A percentile compares a stretch with the other conserved stretches of the same genome.
Evolutionary conservation across 202 grass and related monocot genomes (phyloP).

Genomic region (Panicum virgatum): DNA sequence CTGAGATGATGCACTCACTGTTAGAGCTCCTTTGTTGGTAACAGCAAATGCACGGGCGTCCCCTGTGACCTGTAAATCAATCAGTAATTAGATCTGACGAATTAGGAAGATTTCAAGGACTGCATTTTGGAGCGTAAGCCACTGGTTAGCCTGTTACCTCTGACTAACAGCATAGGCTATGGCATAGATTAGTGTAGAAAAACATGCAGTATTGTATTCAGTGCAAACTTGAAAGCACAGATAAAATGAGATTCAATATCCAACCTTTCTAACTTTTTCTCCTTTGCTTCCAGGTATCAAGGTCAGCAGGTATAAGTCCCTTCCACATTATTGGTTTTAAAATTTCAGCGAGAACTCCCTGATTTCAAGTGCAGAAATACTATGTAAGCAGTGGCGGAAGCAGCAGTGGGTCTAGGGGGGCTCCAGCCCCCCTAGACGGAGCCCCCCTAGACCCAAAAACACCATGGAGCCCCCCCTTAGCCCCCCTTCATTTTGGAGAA

Average conservation of each 20-base stretch:
- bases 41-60: too few relatives aligned
- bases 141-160: neutral
- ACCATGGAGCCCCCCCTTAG: too few relatives aligned
- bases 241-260: constrained; percentile 39
- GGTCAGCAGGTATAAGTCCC: constrained; percentile 94
- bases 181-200: constrained; percentile 3
- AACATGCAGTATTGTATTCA: constrained; percentile 22
- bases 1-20: too few relatives aligned
- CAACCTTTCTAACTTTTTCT: constrained; percentile 88
- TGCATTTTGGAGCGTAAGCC: constrained; percentile 8
- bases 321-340: constrained; percentile 97
- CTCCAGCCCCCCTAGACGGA: too few relatives aligned
- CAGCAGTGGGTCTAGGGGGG: too few relatives aligned
- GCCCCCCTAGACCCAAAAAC: too few relatives aligned
- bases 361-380: constrained; percentile 38
- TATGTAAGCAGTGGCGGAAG: too few relatives aligned
- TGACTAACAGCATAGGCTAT: neutral
- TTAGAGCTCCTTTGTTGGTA: too few relatives aligned
- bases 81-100: too few relatives aligned
- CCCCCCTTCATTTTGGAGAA: too few relatives aligned
- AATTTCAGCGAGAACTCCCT: constrained; percentile 96
- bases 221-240: neutral
- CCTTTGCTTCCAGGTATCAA: constrained; percentile 94
- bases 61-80: too few relatives aligned
- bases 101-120: too few relatives aligned